Conservation (phyloP, 257 asterid genomes). For the Coffea eugenioides region DNA sequence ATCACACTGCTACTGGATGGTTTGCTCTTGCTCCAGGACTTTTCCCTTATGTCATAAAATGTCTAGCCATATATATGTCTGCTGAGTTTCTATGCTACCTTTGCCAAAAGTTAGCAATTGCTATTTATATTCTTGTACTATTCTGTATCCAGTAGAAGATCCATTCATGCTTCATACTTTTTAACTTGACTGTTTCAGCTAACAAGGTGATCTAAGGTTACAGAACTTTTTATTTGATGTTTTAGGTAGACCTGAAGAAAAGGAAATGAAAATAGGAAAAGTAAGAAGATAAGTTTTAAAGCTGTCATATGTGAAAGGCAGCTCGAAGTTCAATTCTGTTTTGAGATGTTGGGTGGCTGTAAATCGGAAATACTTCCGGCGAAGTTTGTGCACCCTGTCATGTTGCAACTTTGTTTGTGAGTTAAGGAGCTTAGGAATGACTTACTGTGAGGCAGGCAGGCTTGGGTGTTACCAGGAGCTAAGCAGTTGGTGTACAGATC, state of each 20-base stretch:
- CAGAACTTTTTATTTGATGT: too few relatives aligned
- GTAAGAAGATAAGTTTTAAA: background rate
- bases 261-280: background rate
- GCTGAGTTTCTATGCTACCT: background rate
- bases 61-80: background rate
- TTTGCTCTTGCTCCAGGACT: conserved; percentile 27
- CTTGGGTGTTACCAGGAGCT: background rate
- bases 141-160: background rate
- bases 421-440: background rate
- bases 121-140: too few relatives aligned
- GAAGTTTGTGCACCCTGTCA: too few relatives aligned
- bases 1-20: conserved; percentile 57
- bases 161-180: background rate
- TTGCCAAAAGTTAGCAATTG: too few relatives aligned
- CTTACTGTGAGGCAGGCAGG: background rate
- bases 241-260: background rate
- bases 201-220: background rate
- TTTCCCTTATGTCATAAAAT: background rate
- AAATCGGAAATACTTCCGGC: background rate
- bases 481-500: too few relatives aligned
- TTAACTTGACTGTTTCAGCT: background rate
- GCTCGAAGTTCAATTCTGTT: background rate
- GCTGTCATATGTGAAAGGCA: background rate
- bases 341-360: background rate
- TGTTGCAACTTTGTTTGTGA: background rate